These are phyloP conservation scores for Plantago elongata DNA, from an alignment of 257 asterid species.

Conservation along the genomic window DNA sequence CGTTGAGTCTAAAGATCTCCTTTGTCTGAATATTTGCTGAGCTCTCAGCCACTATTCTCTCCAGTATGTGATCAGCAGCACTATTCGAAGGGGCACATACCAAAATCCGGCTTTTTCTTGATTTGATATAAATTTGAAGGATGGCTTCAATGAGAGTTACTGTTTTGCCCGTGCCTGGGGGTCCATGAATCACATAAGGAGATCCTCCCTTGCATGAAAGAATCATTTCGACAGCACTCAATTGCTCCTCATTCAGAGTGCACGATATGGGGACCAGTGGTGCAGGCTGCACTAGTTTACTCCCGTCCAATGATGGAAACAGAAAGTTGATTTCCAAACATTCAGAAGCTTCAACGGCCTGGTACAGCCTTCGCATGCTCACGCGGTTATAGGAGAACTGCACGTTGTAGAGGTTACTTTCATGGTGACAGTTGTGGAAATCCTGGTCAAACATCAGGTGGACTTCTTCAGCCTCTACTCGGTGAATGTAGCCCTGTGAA, in stretches of 20 bases:
- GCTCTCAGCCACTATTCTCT: slow-evolving; percentile 44
- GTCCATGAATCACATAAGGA: slow-evolving; percentile 87
- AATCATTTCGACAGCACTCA: slow-evolving; percentile 58
- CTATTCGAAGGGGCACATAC: slow-evolving; percentile 96
- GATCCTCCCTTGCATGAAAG: slow-evolving; percentile 70
- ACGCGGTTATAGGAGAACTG: slow-evolving; percentile 63
- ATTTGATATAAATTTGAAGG: slow-evolving; percentile 49
- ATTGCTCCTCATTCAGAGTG: slow-evolving; percentile 64
- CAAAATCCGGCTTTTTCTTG: slow-evolving; percentile 40
- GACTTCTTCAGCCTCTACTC: slow-evolving; percentile 84
- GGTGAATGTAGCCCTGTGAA: slow-evolving; percentile 70
- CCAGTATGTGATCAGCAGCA: slow-evolving; percentile 84
- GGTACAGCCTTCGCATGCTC: slow-evolving; percentile 60
- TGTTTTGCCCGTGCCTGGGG: slow-evolving; percentile 98
- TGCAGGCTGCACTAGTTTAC: slow-evolving; percentile 25
- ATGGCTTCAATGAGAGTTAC: slow-evolving; percentile 78
- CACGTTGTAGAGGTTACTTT: slow-evolving; percentile 48
- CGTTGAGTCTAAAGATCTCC: slow-evolving; percentile 77
- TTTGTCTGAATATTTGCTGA: slow-evolving; percentile 24
- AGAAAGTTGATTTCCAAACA: slow-evolving; percentile 45
- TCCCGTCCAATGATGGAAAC: slow-evolving; percentile 44
- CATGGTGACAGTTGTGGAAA: slow-evolving; percentile 57
- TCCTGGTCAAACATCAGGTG: slow-evolving; percentile 46
- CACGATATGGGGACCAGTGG: slow-evolving; percentile 48
- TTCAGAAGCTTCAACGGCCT: slow-evolving; percentile 75